Base-by-base conservation (phyloP, 1,284 basidiomycete species). In the Coriolopsis trogii region DNA sequence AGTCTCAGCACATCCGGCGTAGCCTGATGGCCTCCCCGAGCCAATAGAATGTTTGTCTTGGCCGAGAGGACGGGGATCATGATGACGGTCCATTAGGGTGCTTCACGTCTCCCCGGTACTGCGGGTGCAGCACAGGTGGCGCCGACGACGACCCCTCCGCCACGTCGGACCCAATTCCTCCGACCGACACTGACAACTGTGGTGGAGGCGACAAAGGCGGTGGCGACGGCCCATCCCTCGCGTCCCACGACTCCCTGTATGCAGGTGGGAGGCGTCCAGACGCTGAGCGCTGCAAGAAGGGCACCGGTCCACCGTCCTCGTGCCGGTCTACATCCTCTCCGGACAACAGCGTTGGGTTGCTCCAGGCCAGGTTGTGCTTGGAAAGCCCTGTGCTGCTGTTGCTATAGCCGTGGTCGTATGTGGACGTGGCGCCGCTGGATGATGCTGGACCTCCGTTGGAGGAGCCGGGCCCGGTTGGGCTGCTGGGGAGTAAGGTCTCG, bases 261-360 rank as follows among this genome's bases (percentile, higher is more conserved):
- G 55, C 58, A 2, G 58, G 58, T n/a, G 58, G 58, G 3, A 56
- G 39, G 41, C 58, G 26, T 12, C 58, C 58, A 12, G 58, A 59
- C 15, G 30, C 44, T 1, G 58, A 59, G 3, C 58, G 58, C 21
- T 54, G 51, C 15, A 59, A 39, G 4, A 28, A 41, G 4, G 54
- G 49, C n/a, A 47, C 31, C 1, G 58, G 58, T 15, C 58, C 58
- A 6, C 28, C 58, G 39, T 59, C 58, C 25, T 49, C 48, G 41
- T 59, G 58, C 13, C 58, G 44, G 21, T 51, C 53, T 5, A 1
- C 45, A 12, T 46, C 46, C 15, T 30, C 18, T 16, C 26, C 39
- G 30, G 34, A 18, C 33, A 46, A 31, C 6, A 7, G 26, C 18
- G 10, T 29, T 13, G 10, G 9, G 21, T 34, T 45, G 36, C 16